phyloP scores from a whole-genome alignment of 2,329 filamentous ascomycete species.

The Ophiocordyceps camponoti-saundersi region DNA sequence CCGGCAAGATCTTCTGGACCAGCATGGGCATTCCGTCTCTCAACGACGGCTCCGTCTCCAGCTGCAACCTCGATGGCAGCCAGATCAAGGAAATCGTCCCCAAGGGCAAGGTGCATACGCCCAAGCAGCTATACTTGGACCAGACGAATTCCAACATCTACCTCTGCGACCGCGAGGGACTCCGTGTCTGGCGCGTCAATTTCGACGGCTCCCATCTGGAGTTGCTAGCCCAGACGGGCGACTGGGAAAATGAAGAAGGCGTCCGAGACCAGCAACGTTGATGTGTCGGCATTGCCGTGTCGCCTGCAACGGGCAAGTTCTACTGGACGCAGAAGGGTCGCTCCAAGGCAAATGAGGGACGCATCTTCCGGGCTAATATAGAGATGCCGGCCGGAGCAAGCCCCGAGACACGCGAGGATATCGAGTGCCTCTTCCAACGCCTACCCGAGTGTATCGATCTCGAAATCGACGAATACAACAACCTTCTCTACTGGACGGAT shows the following conservation, averaged over 20 bases:
- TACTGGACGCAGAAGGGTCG: slow-evolving; percentile 46
- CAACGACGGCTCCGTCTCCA: slow-evolving; percentile 24
- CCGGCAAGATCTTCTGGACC: slow-evolving; percentile 25
- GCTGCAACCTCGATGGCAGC: slow-evolving; percentile 30
- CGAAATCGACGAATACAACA: slow-evolving; percentile 27
- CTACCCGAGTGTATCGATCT: slow-evolving; percentile 42
- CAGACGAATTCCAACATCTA: slow-evolving; percentile 16
- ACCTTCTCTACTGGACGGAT: slow-evolving; percentile 42
- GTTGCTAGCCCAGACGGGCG: slow-evolving; percentile 19
- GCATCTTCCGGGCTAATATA: slow-evolving; percentile 33
- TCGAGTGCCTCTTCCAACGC: slow-evolving; percentile 21
- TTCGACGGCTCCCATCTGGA: slow-evolving; percentile 21
- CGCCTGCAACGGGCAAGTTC: slow-evolving; percentile 22
- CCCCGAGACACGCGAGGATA: slow-evolving; percentile 19
- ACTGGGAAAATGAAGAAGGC: slow-evolving; percentile 7
- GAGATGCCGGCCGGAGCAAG: slow-evolving; percentile 16
- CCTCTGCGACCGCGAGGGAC: slow-evolving; percentile 25
- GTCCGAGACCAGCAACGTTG: slow-evolving; percentile 20
- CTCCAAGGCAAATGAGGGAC: slow-evolving; percentile 29
- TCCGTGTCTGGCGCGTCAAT: slow-evolving; percentile 19
- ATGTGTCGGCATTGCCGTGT: slow-evolving; percentile 39
- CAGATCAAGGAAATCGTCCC: slow-evolving; percentile 25
- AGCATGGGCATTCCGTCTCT: slow-evolving; percentile 25
- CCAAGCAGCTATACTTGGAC: slow-evolving; percentile 23
- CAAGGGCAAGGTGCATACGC: slow-evolving; percentile 28